phyloP scores from a whole-genome alignment of 2,329 filamentous ascomycete genomes.

The Arthrobotrys sinensis region DNA sequence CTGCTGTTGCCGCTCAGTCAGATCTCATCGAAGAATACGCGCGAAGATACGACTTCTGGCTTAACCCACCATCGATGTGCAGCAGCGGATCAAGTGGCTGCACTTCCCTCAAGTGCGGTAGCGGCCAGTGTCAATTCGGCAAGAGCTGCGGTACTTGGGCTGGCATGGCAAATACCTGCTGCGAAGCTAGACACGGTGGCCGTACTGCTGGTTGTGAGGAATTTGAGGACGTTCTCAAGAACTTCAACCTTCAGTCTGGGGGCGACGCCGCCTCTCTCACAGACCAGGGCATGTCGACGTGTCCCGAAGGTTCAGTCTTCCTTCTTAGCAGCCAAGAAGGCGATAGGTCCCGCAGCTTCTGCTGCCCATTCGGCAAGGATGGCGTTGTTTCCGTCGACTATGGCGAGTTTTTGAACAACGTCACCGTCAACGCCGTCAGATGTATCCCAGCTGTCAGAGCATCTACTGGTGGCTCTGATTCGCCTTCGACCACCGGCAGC shows the following conservation, averaged over 20 bases:
- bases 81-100: conserved; percentile 1
- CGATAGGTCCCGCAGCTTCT: conserved; percentile 8
- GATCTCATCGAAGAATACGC: conserved; percentile 1
- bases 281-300: conserved; percentile 89
- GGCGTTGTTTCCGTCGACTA: conserved; percentile 29
- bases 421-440: conserved; percentile 23
- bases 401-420: conserved; percentile 26
- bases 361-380: conserved; percentile 40
- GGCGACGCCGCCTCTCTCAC: conserved; percentile 14
- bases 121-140: conserved; percentile 36
- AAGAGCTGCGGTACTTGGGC: conserved; percentile 38
- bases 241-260: conserved; percentile 10
- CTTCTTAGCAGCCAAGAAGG: conserved; percentile 86
- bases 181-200: conserved; percentile 8
- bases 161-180: conserved; percentile 27
- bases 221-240: conserved; percentile 28
- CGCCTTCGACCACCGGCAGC: background rate
- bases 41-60: conserved; percentile 25
- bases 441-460: conserved; percentile 33
- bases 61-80: conserved; percentile 30
- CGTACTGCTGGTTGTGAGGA: background rate
- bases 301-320: conserved; percentile 83
- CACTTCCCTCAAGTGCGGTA: conserved; percentile 2
- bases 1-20: conserved; percentile 24
- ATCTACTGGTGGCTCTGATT: background rate